These are phyloP conservation scores for Metroxylon sagu DNA, from an alignment of 176 grass and related monocot genomes.

Conservation along the genomic window DNA sequence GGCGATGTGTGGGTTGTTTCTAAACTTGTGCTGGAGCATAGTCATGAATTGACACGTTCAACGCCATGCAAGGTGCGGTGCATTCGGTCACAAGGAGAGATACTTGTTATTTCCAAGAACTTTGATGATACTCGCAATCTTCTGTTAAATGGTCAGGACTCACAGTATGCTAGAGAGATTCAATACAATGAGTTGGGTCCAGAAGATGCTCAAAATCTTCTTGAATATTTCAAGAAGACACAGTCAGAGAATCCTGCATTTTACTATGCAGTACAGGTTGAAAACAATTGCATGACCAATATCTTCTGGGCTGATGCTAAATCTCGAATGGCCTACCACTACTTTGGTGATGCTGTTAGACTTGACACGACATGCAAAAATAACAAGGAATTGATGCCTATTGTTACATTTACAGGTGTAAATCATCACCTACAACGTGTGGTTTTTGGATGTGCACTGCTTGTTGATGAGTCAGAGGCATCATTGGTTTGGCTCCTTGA, in stretches of 20 bases:
- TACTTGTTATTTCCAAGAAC: constrained; percentile 94
- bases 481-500: constrained; percentile 88
- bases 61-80: constrained; percentile 62
- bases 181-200: constrained; percentile 74
- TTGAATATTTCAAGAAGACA: constrained; percentile 64
- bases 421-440: constrained; percentile 87
- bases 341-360: constrained; percentile 81
- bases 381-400: constrained; percentile 65
- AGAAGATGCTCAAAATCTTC: constrained; percentile 66
- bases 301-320: constrained; percentile 86
- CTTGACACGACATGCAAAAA: constrained; percentile 55
- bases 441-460: constrained; percentile 78
- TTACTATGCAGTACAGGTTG: constrained; percentile 63
- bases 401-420: constrained; percentile 77
- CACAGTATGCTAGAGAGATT: constrained; percentile 40
- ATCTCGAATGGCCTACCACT: constrained; percentile 72
- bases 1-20: constrained; percentile 64
- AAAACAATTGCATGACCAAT: constrained; percentile 52
- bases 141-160: constrained; percentile 58
- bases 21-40: constrained; percentile 85
- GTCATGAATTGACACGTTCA: constrained; percentile 52
- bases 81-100: constrained; percentile 84
- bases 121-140: constrained; percentile 90
- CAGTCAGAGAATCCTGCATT: constrained; percentile 65
- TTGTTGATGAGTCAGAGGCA: constrained; percentile 74